Percentiles rank a stretch among this genome's conserved stretches.
phyloP scores from a whole-genome alignment of 306 rosid species.

The Glycine soja region DNA sequence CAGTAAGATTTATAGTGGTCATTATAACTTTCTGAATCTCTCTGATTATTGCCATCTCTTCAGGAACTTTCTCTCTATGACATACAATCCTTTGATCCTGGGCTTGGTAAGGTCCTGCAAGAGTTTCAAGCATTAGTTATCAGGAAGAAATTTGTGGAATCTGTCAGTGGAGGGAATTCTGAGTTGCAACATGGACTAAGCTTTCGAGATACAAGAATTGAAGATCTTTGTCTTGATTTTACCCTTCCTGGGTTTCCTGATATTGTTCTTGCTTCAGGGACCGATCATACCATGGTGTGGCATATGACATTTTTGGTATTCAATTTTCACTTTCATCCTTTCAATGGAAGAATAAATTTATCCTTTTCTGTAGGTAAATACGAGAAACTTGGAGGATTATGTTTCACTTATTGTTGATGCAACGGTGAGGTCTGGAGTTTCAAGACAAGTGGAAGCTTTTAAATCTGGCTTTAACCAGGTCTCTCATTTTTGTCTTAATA shows the following conservation, averaged over 20 bases:
- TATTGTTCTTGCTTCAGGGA: constrained; percentile 66
- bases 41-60: constrained; percentile 28
- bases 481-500: background rate
- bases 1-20: constrained; percentile 29
- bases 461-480: constrained; percentile 95
- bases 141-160: constrained; percentile 59
- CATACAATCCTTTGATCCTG: constrained; percentile 85
- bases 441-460: constrained; percentile 92
- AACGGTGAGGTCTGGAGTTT: constrained; percentile 78
- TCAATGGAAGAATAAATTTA: constrained; percentile 11
- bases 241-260: constrained; percentile 95
- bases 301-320: constrained; percentile 33
- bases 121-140: constrained; percentile 87
- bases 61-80: constrained; percentile 88
- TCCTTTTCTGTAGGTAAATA: constrained; percentile 70
- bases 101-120: constrained; percentile 73
- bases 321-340: constrained; percentile 35
- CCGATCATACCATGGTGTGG: constrained; percentile 66
- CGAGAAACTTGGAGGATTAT: constrained; percentile 78
- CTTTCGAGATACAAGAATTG: constrained; percentile 71
- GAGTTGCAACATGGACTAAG: constrained; percentile 49
- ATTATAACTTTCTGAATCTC: constrained; percentile 37
- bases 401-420: constrained; percentile 76
- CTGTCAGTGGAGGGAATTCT: constrained; percentile 53
- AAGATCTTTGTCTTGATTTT: constrained; percentile 96